Base-by-base conservation (phyloP, 768 basidiomycete genomes). In the Crassisporium funariophilum region DNA sequence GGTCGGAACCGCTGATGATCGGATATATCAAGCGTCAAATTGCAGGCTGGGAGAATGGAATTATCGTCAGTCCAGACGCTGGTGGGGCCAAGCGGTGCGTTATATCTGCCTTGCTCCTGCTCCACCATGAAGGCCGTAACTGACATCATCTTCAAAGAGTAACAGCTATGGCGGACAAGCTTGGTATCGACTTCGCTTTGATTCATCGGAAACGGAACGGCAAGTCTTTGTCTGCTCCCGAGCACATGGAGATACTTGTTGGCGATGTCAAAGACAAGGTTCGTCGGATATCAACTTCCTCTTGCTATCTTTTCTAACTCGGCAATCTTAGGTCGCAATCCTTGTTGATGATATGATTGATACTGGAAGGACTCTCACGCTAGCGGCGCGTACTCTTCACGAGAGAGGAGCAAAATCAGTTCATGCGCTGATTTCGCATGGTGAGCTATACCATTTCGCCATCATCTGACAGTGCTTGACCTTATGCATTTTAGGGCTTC, bases 281-380 rank as follows among this genome's bases (percentile, higher is more conserved):
- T 56, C 36, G 67, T 29, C 4, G 41, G 34, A 45, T 45, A 46
- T 19, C 25, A 37, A 36, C 16, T 38, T 37, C 20, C 19, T 15
- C 37, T 40, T 24, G 20, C 7, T 23, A 24, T 20, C 17, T 46
- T 23, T 33, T 44, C 51, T 39, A 49, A 42, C 39, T 34, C 42
- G 53, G 43, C 10, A 47, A 51, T 11, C 24, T 5, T 45, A 93
- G 88, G 79, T 94, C 43, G 94, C 91, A 29, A 91, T 99, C 61
- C 78, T 99, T 36, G 91, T 99, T 24, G 97, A 99, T 65, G 97
- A 99, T 62, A 98, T 99, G 95, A 88, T 97, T 60, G 97, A 99
- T 64, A 92, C 91, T 4, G 95, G 95, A 10, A 79, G 75, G 27
- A 98, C 97, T n/a, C 76, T 98, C 21, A 75, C 82, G 11, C 72